A percentile compares a stretch with the other conserved stretches of the same genome.
Conservation (phyloP, 305 asterid genomes). For the Ajuga reptans region DNA sequence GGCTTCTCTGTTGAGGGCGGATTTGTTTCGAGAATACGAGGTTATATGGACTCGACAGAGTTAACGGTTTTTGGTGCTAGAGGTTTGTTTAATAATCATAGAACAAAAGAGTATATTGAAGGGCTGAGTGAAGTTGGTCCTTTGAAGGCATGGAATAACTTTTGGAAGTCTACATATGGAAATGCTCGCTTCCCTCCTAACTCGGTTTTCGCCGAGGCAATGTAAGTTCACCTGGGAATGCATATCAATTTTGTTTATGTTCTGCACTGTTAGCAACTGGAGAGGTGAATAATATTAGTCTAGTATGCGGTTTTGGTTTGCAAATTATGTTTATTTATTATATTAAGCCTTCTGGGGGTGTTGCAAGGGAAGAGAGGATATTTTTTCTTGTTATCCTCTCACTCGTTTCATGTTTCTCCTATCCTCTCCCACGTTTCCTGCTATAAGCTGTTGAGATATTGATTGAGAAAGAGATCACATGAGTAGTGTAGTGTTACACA, state of each 20-base stretch:
- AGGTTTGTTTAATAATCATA: slow-evolving; percentile 37
- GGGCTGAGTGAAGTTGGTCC: slow-evolving; percentile 36
- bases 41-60: slow-evolving; percentile 51
- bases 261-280: too few species aligned
- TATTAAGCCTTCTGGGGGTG: too few species aligned
- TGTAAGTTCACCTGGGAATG: not conserved
- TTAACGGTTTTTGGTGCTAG: slow-evolving; percentile 64
- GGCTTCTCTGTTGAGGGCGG: slow-evolving; percentile 41
- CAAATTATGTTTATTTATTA: too few species aligned
- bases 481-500: too few species aligned
- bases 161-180: slow-evolving; percentile 39
- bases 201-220: slow-evolving; percentile 22
- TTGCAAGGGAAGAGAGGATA: too few species aligned
- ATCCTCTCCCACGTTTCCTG: too few species aligned
- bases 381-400: too few species aligned
- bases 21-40: slow-evolving; percentile 46
- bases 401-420: too few species aligned
- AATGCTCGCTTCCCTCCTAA: slow-evolving; percentile 22
- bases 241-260: not conserved
- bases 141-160: slow-evolving; percentile 50
- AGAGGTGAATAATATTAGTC: too few species aligned
- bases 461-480: too few species aligned
- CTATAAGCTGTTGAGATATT: too few species aligned
- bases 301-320: too few species aligned
- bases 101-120: slow-evolving; percentile 22